phyloP scores from a whole-genome alignment of 192 early-diverging fungal species.

The Backusella morwellensis region DNA sequence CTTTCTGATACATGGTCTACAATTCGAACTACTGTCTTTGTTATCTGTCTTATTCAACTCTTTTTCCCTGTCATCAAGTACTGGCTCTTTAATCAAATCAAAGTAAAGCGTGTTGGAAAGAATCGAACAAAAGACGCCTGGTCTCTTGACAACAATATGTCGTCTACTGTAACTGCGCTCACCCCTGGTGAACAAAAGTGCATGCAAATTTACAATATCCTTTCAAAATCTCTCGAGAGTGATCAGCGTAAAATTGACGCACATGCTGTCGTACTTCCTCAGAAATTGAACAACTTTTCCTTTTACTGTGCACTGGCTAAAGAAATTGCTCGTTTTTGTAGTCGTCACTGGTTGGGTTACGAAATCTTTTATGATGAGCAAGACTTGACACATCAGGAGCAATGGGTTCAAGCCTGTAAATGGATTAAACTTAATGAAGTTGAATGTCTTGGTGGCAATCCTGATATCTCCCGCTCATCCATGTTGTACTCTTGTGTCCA shows the following conservation, averaged over 20 bases:
- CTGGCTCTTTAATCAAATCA: conserved; percentile 10
- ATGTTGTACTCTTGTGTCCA: conserved; percentile 31
- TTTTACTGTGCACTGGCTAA: neutral
- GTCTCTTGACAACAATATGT: neutral
- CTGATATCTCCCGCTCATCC: conserved; percentile 8
- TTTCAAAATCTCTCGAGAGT: conserved; percentile 3
- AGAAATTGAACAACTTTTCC: neutral
- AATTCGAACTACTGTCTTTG: conserved; percentile 9
- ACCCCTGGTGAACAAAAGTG: conserved; percentile 12
- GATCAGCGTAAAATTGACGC: neutral
- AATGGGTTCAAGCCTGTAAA: conserved; percentile 24
- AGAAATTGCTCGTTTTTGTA: conserved; percentile 19
- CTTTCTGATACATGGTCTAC: conserved; percentile 5
- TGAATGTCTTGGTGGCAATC: conserved; percentile 35
- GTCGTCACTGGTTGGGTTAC: conserved; percentile 19
- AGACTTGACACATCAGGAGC: conserved; percentile 6
- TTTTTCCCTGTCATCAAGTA: conserved; percentile 15
- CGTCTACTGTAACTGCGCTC: neutral
- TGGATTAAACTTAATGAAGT: conserved; percentile 39
- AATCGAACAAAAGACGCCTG: neutral
- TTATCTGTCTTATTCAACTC: conserved; percentile 11
- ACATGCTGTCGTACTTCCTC: neutral
- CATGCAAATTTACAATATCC: conserved; percentile 13
- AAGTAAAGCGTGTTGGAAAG: conserved; percentile 9
- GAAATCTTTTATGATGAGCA: conserved; percentile 28